phyloP scores from a whole-genome alignment of 192 early-diverging fungal species.

The Backusella mclennaniae region DNA sequence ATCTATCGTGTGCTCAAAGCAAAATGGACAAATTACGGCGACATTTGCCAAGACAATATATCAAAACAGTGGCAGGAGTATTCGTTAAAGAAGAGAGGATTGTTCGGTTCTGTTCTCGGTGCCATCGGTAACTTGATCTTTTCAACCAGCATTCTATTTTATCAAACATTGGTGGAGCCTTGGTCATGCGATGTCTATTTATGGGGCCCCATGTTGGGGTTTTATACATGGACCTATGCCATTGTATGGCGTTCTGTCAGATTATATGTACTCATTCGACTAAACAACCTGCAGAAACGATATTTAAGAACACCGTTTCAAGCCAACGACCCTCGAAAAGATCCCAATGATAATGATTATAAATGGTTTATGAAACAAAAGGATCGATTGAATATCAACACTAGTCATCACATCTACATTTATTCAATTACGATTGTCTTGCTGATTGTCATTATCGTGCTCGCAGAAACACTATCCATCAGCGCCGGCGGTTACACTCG shows the following conservation, averaged over 20 bases:
- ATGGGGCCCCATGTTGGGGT: constrained; percentile 8
- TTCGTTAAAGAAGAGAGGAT: constrained; percentile 9
- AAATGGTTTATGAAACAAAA: constrained; percentile 4
- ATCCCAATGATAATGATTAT: constrained; percentile 3
- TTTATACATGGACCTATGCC: constrained; percentile 16
- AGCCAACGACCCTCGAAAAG: neutral
- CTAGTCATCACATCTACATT: neutral
- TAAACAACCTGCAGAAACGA: constrained; percentile 9
- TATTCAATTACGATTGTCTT: neutral
- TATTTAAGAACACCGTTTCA: neutral
- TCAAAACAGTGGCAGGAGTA: neutral
- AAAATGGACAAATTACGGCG: neutral
- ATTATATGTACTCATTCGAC: neutral
- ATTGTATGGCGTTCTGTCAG: constrained; percentile 3
- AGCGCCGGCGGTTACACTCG: neutral
- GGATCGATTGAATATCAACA: neutral
- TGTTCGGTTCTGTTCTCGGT: constrained; percentile 13
- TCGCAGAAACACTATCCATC: neutral
- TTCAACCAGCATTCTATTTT: neutral
- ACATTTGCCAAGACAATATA: neutral
- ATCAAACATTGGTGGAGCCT: neutral
- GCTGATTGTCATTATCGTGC: neutral
- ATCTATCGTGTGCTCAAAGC: neutral
- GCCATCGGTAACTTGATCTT: constrained; percentile 16
- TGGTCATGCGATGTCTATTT: constrained; percentile 7